Base-by-base conservation (phyloP, 352 stramenopile genomes). In the Phytophthora palmivora region DNA sequence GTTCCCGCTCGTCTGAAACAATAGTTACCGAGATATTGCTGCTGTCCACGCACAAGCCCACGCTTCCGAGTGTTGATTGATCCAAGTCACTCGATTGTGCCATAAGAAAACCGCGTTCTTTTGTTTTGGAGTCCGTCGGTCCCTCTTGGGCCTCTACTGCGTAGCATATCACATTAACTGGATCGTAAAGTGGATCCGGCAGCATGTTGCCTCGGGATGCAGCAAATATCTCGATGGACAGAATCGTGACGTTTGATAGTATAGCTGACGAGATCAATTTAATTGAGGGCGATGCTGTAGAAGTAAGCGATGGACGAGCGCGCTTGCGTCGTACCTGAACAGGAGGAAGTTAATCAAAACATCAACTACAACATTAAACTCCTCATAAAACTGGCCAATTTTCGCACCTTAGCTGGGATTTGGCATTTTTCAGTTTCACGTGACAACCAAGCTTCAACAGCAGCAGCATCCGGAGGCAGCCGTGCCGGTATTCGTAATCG, bases 221-320 rank as follows among this genome's bases (percentile, higher is more conserved):
- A 0, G 79, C 78, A 63, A 88, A 86, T 8, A 94, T 56, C 51
- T 97, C 89, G 22, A 97, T 57, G 7, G 87, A 94, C 16, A 97
- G 42, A 21, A 92, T 66, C 2, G 88, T 96, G 11, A 97, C 48
- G 58, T 94, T 95, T 4, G 84, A 90, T 19, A 76, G 64, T 15
- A 74, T 68, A 0, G 71, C 54, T 19, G 57, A 68, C 0, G 70
- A 70, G 1, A 43, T 61, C 33, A 57, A 12, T 37, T 55, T 74
- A 37, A n/a, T 67, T 21, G 60, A 72, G 1, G 50, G 51, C 11
- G 65, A 70, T 9, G 43, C 46, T 10, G 52, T 69, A 33, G 56
- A 53, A 18, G 34, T 38, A 21, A 66, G 18, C 33, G 65, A 66
- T n/a, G 56, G 41, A 11, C 48, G 59, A 43, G 21, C 30, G 28